Evolutionary conservation across 352 stramenopile species (phyloP), one percentile per base, ranked within the genome.

Genomic region (Phytophthora tentaculata): DNA sequence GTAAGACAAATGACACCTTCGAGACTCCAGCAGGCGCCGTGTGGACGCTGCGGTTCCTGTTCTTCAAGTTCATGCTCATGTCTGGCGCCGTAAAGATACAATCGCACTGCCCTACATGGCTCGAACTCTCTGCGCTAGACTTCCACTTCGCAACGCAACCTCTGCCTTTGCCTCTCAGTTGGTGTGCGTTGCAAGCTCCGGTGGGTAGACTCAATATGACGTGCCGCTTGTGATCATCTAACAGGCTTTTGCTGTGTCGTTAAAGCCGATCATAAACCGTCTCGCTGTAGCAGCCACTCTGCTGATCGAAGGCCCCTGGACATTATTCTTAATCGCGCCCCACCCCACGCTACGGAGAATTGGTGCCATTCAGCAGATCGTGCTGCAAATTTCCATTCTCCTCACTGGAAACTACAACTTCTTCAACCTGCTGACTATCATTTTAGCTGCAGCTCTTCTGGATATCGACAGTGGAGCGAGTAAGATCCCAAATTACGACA

Each of bases 1-100:
- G 19, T 26, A 45, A 26, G 4, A n/a, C 28, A n/a, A 24, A 52
- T 16, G 47, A 65, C 5, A 59, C 22, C 2, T 85, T 87, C 16
- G 71, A 84, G 44, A 69, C 74, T 0, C 70, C 75, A 0, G 29
- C 64, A 1, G 58, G 71, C 1, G 65, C 74, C 0, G 60, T 83
- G 23, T 97, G 82, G 84, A 81, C 82, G 2, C 58, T 98, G 32
- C 80, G 90, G 32, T 96, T 97, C 62, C 67, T 97, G 19, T 86
- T 98, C 28, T 97, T 97, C 81, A 98, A 98, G 76, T 90, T 98
- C 55, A 98, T 97, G 89, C 74, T 98, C 69, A 97, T 98, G 93
- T 89, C 79, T 7, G 90, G 91, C 3, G 79, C 86, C 8, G 92
- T 98, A 43, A 98, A 98, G 75, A 89, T 98, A 50, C 88, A 97